phyloP scores from a whole-genome alignment of 176 grass and related monocot genomes.

The Triticum aestivum region IWGSC_CS_RefSeq_v2.1 NC_057801.1:39055300-39055799 shows the following conservation, averaged over 20 bases:
- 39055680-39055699: background rate
- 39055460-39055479: background rate
- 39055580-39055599: background rate
- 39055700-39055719: background rate
- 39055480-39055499: background rate
- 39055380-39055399: background rate
- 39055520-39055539: too few species aligned
- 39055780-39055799: background rate
- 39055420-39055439: background rate
- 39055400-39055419: background rate
- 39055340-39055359: too few species aligned
- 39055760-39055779: background rate
- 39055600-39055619: too few species aligned
- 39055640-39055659: too few species aligned
- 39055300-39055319: too few species aligned
- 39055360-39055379: too few species aligned
- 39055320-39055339: too few species aligned
- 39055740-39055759: background rate
- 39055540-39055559: background rate
- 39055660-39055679: background rate
- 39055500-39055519: too few species aligned
- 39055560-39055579: background rate
- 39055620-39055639: too few species aligned
- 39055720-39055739: background rate
- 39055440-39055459: background rate